These are phyloP conservation scores for Fraxinus platypoda DNA, from an alignment of 305 asterid genomes.

Conservation along the genomic window DNA sequence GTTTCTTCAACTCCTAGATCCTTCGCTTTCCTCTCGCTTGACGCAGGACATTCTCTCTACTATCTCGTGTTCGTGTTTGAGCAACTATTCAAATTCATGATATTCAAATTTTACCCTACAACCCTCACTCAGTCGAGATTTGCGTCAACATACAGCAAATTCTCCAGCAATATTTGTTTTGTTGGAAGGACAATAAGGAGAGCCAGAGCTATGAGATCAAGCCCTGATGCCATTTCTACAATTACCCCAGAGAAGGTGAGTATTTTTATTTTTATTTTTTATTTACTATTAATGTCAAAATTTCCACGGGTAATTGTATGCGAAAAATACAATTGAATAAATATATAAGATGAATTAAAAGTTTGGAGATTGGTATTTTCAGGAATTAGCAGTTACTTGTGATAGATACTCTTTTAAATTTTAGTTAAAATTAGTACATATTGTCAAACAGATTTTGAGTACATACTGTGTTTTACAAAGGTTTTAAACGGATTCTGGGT, in stretches of 20 bases:
- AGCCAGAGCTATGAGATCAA: conserved; percentile 22
- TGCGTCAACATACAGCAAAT: not conserved
- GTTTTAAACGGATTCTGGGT: not conserved
- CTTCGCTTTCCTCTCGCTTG: not conserved
- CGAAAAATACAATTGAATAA: not conserved
- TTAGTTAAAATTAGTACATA: not conserved
- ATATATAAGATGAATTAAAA: conserved; percentile 2
- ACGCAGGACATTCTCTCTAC: not conserved
- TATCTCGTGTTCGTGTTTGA: not conserved
- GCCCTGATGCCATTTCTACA: conserved; percentile 11
- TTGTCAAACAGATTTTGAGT: not conserved
- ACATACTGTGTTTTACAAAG: not conserved
- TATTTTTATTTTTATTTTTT: not conserved
- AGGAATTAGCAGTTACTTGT: not conserved
- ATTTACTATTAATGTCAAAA: not conserved
- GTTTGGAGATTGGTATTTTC: not conserved
- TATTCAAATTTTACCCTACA: not conserved
- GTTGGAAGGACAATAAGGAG: conserved; percentile 11
- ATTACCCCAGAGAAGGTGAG: conserved; percentile 18
- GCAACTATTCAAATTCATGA: not conserved
- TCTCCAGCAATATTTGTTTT: conserved; percentile 10
- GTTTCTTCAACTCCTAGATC: not conserved
- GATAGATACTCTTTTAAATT: not conserved
- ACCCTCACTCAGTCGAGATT: not conserved
- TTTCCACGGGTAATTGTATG: not conserved